Conservation (phyloP, 768 basidiomycete species). For the Collybia nuda region DNA sequence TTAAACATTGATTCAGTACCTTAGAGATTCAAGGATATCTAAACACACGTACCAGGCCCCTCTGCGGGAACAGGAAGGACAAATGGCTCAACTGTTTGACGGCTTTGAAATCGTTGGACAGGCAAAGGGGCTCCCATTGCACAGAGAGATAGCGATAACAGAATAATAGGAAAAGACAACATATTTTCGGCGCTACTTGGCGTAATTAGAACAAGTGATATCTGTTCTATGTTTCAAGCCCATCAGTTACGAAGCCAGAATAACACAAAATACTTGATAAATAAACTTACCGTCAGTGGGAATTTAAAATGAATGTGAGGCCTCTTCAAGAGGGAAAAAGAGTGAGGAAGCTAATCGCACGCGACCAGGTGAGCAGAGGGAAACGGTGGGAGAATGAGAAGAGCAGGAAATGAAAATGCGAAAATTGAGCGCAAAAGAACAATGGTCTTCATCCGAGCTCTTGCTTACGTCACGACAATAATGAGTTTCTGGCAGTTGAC, state of each 20-base stretch:
- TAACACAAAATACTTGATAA: background rate
- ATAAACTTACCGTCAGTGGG: background rate
- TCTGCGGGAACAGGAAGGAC: slow-evolving; percentile 18
- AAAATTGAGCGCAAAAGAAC: too few species aligned
- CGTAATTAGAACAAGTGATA: too few species aligned
- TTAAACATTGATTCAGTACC: background rate
- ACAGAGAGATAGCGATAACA: slow-evolving; percentile 3
- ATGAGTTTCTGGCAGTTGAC: too few species aligned
- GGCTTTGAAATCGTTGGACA: background rate
- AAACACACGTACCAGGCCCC: slow-evolving; percentile 13
- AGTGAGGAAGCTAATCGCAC: background rate
- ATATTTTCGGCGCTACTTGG: background rate
- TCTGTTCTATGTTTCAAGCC: too few species aligned
- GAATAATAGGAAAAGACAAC: slow-evolving; percentile 4
- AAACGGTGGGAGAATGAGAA: background rate
- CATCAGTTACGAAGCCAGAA: too few species aligned
- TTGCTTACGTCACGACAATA: too few species aligned
- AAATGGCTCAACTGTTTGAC: slow-evolving; percentile 14
- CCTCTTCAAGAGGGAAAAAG: slow-evolving; percentile 16
- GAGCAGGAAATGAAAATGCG: background rate
- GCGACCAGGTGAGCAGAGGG: background rate
- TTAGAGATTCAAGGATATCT: background rate
- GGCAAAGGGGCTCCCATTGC: slow-evolving; percentile 6
- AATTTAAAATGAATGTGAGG: slow-evolving; percentile 2
- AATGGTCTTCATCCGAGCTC: too few species aligned